These are phyloP conservation scores for Citrullus mucosospermus DNA, from an alignment of 306 rosid species.

Conservation along the genomic window DNA sequence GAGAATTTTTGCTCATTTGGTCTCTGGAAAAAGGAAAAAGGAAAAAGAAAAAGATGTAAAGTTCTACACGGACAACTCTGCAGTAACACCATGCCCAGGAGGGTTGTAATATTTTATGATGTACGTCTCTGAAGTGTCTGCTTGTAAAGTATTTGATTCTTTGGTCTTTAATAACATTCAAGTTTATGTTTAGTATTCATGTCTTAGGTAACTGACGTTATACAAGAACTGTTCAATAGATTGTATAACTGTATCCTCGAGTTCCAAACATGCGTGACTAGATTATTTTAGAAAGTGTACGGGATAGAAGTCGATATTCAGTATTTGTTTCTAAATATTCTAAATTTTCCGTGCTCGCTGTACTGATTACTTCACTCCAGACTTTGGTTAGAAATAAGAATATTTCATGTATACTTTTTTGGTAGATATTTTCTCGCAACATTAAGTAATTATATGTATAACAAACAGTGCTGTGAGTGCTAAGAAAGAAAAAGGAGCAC, in stretches of 20 bases:
- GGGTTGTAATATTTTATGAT: not conserved
- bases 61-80: not conserved
- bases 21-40: slow-evolving; percentile 6
- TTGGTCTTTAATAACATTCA: not conserved
- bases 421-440: too few relatives aligned
- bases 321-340: too few relatives aligned
- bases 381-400: too few relatives aligned
- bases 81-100: not conserved
- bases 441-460: too few relatives aligned
- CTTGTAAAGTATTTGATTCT: not conserved
- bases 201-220: not conserved
- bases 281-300: not conserved
- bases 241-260: not conserved
- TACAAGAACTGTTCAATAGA: not conserved
- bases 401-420: too few relatives aligned
- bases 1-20: slow-evolving; percentile 22
- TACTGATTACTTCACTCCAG: too few relatives aligned
- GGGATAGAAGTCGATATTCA: too few relatives aligned
- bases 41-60: not conserved
- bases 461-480: too few relatives aligned
- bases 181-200: not conserved
- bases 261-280: not conserved
- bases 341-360: too few relatives aligned
- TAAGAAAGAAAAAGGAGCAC: too few relatives aligned
- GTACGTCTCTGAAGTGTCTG: not conserved